Percentiles rank a stretch among this genome's conserved stretches.
Evolutionary conservation across 306 rosid genomes (phyloP).

Genomic region (Benincasa hispida): DNA sequence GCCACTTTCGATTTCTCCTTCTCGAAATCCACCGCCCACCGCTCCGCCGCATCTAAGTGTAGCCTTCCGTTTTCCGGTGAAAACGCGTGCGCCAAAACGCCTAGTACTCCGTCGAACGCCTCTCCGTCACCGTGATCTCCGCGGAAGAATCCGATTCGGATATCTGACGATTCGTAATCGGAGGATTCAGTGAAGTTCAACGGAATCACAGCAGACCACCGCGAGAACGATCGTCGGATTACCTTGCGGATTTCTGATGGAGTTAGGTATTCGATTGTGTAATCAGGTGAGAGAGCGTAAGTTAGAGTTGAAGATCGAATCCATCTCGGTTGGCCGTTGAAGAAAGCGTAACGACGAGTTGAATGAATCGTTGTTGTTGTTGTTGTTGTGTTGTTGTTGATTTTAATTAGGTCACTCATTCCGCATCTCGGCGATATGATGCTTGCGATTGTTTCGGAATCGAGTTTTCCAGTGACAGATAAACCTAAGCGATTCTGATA

Average conservation of each 20-base stretch:
- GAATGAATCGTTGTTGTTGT: slow-evolving; percentile 7
- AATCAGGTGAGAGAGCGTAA: slow-evolving; percentile 47
- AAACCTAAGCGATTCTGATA: slow-evolving; percentile 62
- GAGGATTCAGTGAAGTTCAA: slow-evolving; percentile 43
- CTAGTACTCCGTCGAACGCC: slow-evolving; percentile 81
- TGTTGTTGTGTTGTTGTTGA: not conserved
- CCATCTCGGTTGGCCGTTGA: slow-evolving; percentile 80
- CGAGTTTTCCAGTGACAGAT: slow-evolving; percentile 56
- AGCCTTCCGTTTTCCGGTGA: slow-evolving; percentile 82
- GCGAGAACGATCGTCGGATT: slow-evolving; percentile 41
- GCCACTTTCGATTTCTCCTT: slow-evolving; percentile 56
- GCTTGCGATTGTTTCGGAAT: slow-evolving; percentile 44
- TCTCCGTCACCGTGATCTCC: slow-evolving; percentile 95
- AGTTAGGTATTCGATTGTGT: slow-evolving; percentile 36
- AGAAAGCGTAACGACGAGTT: slow-evolving; percentile 51
- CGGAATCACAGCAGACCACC: slow-evolving; percentile 88
- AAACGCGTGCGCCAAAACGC: slow-evolving; percentile 81
- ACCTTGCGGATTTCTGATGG: slow-evolving; percentile 28
- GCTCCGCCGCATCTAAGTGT: slow-evolving; percentile 75
- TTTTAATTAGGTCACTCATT: slow-evolving; percentile 31
- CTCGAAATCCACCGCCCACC: slow-evolving; percentile 70
- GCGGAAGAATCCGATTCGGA: slow-evolving; percentile 57
- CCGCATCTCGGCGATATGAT: slow-evolving; percentile 86
- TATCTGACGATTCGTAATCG: slow-evolving; percentile 40
- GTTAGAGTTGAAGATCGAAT: slow-evolving; percentile 30